Evolutionary conservation across 108 stramenopile species (phyloP), one percentile per base, ranked within the genome.

Genomic region (Cylindrotheca fusiformis): DNA sequence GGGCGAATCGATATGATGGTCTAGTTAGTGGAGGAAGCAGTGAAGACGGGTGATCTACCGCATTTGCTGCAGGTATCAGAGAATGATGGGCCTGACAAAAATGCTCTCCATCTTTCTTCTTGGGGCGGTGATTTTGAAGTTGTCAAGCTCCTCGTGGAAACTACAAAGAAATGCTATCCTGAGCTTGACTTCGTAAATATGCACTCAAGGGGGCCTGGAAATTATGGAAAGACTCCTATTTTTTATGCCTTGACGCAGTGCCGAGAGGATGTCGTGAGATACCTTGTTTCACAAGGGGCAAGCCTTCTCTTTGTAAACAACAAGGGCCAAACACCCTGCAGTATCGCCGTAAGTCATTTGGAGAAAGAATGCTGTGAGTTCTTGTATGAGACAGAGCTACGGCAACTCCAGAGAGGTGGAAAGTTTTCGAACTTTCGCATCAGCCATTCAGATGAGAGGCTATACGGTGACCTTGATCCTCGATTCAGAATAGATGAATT

Each of bases 141-240:
- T 66, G 58, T 87, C 0, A 17, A 53, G 0, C 41, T 75, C 10
- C 32, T 93, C 19, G 54, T 93, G 2, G 60, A 77, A 23, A 69
- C 65, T 8, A 22, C 69, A 8, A 54, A 63, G 33, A 28, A 56
- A 26, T 22, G 30, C 18, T 57, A 27, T 22, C 56, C 55, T 29
- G 29, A 26, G 17, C 30, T 58, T 10, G 66, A 67, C 23, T n/a
- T 67, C 20, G 60, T 93, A 49, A 81, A 93, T 27, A 36, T 57
- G 0, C 65, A 83, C 57, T 63, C 84, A 0, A 75, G 55, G 10
- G 79, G 85, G 6, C 41, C 17, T 23, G 71, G 76, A 48, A 80
- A 69, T 48, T 93, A 89, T 60, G 91, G 91, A 41, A 93, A 93
- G 64, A 87, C 77, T 41, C 83, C 91, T 22, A 78, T 93, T 5